Conservation (phyloP, 2,329 filamentous ascomycete species). For the Fusarium caatingaense region DNA sequence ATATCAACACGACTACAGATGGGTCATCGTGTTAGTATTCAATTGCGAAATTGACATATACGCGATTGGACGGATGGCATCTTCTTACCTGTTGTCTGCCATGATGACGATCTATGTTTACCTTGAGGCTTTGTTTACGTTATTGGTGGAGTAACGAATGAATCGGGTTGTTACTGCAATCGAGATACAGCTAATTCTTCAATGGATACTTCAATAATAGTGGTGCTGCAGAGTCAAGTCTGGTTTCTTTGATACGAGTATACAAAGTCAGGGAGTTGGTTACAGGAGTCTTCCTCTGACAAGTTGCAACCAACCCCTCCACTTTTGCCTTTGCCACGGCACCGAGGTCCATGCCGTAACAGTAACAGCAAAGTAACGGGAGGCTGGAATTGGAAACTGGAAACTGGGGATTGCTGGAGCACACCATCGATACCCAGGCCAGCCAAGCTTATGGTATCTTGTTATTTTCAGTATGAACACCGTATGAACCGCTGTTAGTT, state of each 20-base stretch:
- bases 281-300: neutral
- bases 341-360: slow-evolving; percentile 28
- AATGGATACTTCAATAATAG: neutral
- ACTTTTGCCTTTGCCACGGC: slow-evolving; percentile 16
- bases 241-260: neutral
- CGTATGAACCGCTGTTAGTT: neutral
- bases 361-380: neutral
- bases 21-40: slow-evolving; percentile 16
- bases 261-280: neutral
- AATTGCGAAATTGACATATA: neutral
- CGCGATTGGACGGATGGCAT: neutral
- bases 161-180: neutral
- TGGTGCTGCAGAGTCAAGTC: neutral
- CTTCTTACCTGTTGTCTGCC: slow-evolving; percentile 34
- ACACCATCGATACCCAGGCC: slow-evolving; percentile 31
- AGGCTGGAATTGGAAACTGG: neutral
- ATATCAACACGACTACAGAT: slow-evolving; percentile 58
- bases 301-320: slow-evolving; percentile 27
- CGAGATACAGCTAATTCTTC: neutral
- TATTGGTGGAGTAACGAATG: slow-evolving; percentile 1
- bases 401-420: slow-evolving; percentile 31
- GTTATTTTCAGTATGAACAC: neutral
- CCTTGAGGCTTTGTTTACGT: neutral
- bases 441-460: slow-evolving; percentile 16
- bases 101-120: slow-evolving; percentile 17